Evolutionary conservation across 306 rosid genomes (phyloP), one percentile per base, ranked within the genome.

Genomic region (Nissolia schottii): DNA sequence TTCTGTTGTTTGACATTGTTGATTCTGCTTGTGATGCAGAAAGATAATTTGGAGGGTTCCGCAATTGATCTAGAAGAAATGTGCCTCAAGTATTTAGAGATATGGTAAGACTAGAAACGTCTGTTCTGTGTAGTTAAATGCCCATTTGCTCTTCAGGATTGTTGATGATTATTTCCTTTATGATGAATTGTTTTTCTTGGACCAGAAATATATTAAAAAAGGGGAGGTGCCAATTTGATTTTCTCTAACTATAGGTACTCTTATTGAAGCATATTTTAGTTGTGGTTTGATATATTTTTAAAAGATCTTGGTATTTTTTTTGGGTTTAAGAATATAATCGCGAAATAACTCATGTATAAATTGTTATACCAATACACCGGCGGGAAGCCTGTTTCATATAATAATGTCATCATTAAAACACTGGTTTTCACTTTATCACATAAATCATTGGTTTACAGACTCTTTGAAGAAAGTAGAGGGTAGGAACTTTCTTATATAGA

Each of bases 71-170:
- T 84, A 11, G 87, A 77, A 77, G 87, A 84, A 70, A 74, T 91
- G 74, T 87, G 55, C 66, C 75, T 65, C 85, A 81, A 75, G 64
- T 85, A 87, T 79, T 53, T 85, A 24, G 84, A 84, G 50, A 82
- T 45, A 68, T 18, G 90, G 98, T 91, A 79, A 67, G 84, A 29
- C 70, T 34, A 65, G 18, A 35, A 51, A 5, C 25, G 19, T 3
- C 23, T 45, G 19, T 48, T 23, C 76, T 57, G 19, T 31, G 13
- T 75, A 46, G 7, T 56, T 23, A 29, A 34, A 50, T 54, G 25
- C 13, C 35, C 6, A 29, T 59, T 50, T 57, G 29, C 19, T 35
- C 29, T 8, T 67, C 4, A 16, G 13, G 4, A 38, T 50, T 56
- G 11, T 29, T 38, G 62, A 32, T 25, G 41, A 70, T 64, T 55